Evolutionary conservation across 768 basidiomycete species (phyloP), one percentile per base, ranked within the genome.

Genomic region (Glaciozyma antarctica): DNA sequence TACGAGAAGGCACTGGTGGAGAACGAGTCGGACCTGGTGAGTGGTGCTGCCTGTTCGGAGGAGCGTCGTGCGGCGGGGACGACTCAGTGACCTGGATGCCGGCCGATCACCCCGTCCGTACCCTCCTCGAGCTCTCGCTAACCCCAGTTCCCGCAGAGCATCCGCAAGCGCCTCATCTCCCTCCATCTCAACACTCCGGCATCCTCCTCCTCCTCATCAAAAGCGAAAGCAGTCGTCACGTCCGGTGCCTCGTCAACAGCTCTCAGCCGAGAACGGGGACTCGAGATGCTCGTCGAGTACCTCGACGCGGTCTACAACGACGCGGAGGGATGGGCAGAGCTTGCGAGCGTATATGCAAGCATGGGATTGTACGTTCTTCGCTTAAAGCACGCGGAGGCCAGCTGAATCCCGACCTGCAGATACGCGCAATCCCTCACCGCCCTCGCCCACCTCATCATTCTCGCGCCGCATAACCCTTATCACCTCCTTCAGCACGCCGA

Each of bases 291-390:
- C 5, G 82, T 82, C 19, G 78, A 81, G 51, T 85, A 86, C 70
- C 81, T 91, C 24, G 91, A 95, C 72, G 89, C 86, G 0, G 87
- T 90, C 74, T 95, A 94, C 75, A 84, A 84, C 26, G 92, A 95
- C 69, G 79, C 86, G 19, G 89, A 92, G 70, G 90, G 83, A 16
- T 94, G 92, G 91, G 77, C 88, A 22, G 87, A 92, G 75, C 82
- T 95, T 28, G 85, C 88, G 0, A 86, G 88, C 72, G 82, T 89
- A 6, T 90, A 94, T 71, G 79, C 84, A 7, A 80, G 82, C 16
- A 85, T 86, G 71, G 83, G 84, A 70, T 85, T 87, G 88, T 91
- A 67, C 60, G 87, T 78, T 5, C 24, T 44, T 5, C 44, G 13
- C 16, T 22, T 26, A 13, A 22, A 4, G 53, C 49, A 6, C 32